Conservation (phyloP, 495 filamentous ascomycete species). For the Penicillium flavigenum region DNA sequence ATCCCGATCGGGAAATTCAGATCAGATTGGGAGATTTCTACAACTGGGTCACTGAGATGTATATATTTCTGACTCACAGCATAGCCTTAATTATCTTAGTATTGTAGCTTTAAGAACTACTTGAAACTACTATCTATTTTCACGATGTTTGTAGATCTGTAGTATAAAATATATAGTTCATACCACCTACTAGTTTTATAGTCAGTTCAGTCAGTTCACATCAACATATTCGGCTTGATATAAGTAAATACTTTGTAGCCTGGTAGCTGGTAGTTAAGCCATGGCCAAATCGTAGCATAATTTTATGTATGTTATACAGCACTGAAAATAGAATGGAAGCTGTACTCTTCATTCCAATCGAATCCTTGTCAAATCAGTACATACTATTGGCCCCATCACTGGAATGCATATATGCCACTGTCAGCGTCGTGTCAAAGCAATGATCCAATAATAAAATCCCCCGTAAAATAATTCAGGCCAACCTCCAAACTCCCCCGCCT, state of each 20-base stretch:
- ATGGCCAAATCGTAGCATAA: not conserved
- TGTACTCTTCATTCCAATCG: not conserved
- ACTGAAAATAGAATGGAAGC: not conserved
- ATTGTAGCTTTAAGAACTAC: no score
- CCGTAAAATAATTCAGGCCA: not conserved
- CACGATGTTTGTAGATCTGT: no score
- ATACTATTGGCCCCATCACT: not conserved
- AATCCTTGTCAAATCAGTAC: not conserved
- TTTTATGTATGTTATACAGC: not conserved
- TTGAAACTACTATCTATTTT: no score
- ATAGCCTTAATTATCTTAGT: no score
- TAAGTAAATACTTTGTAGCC: not conserved
- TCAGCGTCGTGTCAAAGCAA: not conserved
- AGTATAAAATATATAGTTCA: no score
- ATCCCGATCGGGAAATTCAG: no score
- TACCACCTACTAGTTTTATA: not conserved
- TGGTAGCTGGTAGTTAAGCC: not conserved
- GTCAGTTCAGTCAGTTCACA: not conserved
- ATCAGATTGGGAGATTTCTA: no score
- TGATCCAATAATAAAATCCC: conserved; percentile 4
- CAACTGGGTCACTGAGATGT: no score
- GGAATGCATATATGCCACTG: not conserved
- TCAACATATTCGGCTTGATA: not conserved
- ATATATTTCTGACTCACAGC: no score
- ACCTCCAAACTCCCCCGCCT: not conserved